A percentile compares a stretch with the other conserved stretches of the same genome.
Evolutionary conservation across 441 rosid species (phyloP).

Genomic region (Viola pubescens): DNA sequence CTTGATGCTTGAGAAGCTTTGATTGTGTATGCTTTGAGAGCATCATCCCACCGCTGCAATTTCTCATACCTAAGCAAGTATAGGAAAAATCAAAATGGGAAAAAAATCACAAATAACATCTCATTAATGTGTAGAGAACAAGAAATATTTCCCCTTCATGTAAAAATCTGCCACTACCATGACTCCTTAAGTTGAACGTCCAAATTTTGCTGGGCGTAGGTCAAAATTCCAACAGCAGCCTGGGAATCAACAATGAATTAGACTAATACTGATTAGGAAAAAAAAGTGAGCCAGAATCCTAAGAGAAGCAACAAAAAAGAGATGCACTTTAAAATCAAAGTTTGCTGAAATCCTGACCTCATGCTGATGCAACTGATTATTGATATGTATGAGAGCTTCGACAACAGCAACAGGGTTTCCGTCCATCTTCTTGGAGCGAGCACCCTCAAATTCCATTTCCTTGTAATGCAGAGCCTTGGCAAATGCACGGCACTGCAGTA

Average conservation of each 20-base stretch:
- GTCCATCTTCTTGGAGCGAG: slow-evolving; percentile 83
- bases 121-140: not conserved
- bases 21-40: slow-evolving; percentile 90
- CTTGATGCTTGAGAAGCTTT: slow-evolving; percentile 84
- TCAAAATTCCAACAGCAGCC: slow-evolving; percentile 99
- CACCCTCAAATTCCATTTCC: slow-evolving; percentile 99
- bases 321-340: not conserved
- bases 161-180: slow-evolving; percentile 42
- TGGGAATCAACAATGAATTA: slow-evolving; percentile 27
- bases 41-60: slow-evolving; percentile 99
- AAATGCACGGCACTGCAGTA: slow-evolving; percentile 87
- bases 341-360: slow-evolving; percentile 46
- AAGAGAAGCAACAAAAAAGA: slow-evolving; percentile 3
- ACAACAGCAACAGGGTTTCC: slow-evolving; percentile 97
- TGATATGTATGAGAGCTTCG: slow-evolving; percentile 97
- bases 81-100: slow-evolving; percentile 2
- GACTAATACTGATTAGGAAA: slow-evolving; percentile 4
- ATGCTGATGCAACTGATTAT: slow-evolving; percentile 96
- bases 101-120: not conserved
- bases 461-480: slow-evolving; percentile 99
- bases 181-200: slow-evolving; percentile 97
- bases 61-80: slow-evolving; percentile 82
- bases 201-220: slow-evolving; percentile 83
- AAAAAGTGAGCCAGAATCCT: slow-evolving; percentile 7
- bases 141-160: not conserved